Percentiles rank a stretch among this genome's conserved stretches.
These are phyloP conservation scores for Pleurotus sapidus DNA, from an alignment of 768 basidiomycete genomes.

Conservation along the genomic window DNA sequence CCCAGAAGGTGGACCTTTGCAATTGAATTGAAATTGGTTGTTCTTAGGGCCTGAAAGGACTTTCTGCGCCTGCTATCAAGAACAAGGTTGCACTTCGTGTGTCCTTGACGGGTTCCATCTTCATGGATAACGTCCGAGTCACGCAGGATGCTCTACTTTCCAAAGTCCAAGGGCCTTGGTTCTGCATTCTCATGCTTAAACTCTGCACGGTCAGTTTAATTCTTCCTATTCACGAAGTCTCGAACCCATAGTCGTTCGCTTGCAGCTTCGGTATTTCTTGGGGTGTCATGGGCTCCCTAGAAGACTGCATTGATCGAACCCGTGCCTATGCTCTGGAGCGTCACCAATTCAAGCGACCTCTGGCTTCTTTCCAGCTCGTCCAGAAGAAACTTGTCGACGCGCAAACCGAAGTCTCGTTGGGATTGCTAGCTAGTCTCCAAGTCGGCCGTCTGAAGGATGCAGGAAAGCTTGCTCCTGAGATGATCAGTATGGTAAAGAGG, in stretches of 20 bases:
- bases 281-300: constrained; percentile 95
- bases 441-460: constrained; percentile 86
- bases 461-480: constrained; percentile 75
- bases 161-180: constrained; percentile 71
- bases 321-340: constrained; percentile 86
- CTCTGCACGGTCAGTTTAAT: constrained; percentile 58
- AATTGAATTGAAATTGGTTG: not conserved
- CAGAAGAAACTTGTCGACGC: constrained; percentile 98
- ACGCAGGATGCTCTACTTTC: constrained; percentile 75
- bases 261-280: constrained; percentile 82
- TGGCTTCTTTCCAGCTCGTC: constrained; percentile 95
- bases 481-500: constrained; percentile 92
- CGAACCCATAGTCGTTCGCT: not conserved
- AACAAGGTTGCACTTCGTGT: constrained; percentile 91
- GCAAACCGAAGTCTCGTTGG: constrained; percentile 79
- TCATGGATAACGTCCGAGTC: constrained; percentile 90
- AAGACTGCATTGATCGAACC: constrained; percentile 81
- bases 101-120: constrained; percentile 82
- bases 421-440: constrained; percentile 72
- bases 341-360: constrained; percentile 83
- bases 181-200: constrained; percentile 93
- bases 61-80: constrained; percentile 84
- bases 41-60: constrained; percentile 70
- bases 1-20: not conserved
- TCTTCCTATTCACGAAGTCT: constrained; percentile 1